Base-by-base conservation (phyloP, 2,329 filamentous ascomycete species). In the Calonectria crousiana region DNA sequence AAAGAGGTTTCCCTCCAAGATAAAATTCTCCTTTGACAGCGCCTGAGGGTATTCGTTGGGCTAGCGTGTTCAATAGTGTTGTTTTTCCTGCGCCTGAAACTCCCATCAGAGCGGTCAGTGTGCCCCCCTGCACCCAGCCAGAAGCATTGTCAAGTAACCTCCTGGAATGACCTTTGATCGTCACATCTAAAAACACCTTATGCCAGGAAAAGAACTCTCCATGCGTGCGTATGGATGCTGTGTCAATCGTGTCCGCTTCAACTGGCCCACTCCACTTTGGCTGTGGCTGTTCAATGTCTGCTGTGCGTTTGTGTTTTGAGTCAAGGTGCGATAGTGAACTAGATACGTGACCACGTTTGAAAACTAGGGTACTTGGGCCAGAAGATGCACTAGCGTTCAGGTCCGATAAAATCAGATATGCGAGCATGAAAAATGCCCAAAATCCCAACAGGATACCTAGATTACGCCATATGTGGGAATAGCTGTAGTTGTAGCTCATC, bases 71-170 rank as follows among this genome's bases (percentile, higher is more conserved):
- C 47, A 95, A 85, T 18, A 95, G 86, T 0, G 93, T 94, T 0
- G 93, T 94, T 82, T 94, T 95, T 67, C 93, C 83, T 1, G 83
- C 83, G 4, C 83, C 83, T 0, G 83, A 84, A 0, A 82, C 81
- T 23, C 83, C 92, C 93, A 94, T 95, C 0, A 94, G 87, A 13
- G 92, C 93, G 9, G 93, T 95, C 14, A 94, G 85, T 20, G 93
- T 94, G 66, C 93, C 93, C 1, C 93, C 93, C 82, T 94, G 93
- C 67, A 95, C 92, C 92, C 92, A 95, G 13, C 93, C 93, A 78
- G 94, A 92, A 2, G 95, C 92, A 66, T 93, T 86, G 74, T 95
- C 91, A 30, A 95, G 85, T 79, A 96, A 92, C 11, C 92, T 89
- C 38, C 93, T 88, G 0, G 87, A 84, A 76, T 94, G 90, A 78